Conservation (phyloP, 768 basidiomycete genomes). For the Kwoniella mangroviensis region DNA sequence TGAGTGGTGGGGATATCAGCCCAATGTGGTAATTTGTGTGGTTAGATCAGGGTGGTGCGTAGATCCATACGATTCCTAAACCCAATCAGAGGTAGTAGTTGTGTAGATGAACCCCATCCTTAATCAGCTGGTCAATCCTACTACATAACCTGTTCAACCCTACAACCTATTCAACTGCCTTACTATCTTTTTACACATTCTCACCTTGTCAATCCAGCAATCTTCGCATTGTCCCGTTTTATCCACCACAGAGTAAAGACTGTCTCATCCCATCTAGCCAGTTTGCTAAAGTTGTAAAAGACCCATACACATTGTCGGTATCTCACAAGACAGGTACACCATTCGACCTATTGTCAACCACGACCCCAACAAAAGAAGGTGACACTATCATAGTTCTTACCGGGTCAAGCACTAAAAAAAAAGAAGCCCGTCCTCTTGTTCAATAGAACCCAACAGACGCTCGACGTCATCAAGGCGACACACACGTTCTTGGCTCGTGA, state of each 20-base stretch:
- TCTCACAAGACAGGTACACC: too few relatives aligned
- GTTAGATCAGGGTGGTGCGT: slow-evolving; percentile 4
- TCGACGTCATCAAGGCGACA: neutral
- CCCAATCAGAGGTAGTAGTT: neutral
- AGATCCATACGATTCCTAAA: neutral
- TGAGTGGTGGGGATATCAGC: neutral
- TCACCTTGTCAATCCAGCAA: too few relatives aligned
- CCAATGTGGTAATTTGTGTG: slow-evolving; percentile 6
- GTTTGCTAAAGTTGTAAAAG: too few relatives aligned
- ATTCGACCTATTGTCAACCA: too few relatives aligned
- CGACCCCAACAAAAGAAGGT: too few relatives aligned
- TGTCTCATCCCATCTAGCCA: neutral
- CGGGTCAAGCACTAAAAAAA: too few relatives aligned
- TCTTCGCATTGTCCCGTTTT: neutral
- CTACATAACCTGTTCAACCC: neutral
- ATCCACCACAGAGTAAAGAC: neutral
- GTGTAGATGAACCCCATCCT: neutral
- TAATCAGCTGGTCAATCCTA: neutral
- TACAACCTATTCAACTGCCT: neutral
- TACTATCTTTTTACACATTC: neutral
- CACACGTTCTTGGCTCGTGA: neutral
- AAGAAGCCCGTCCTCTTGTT: too few relatives aligned
- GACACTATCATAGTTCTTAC: too few relatives aligned
- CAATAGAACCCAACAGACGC: too few relatives aligned
- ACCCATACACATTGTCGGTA: too few relatives aligned